A percentile compares a stretch with the other conserved stretches of the same genome.
These are phyloP conservation scores for Neonothopanus nambi DNA, from an alignment of 1,284 basidiomycete genomes.

Conservation along the genomic window DNA sequence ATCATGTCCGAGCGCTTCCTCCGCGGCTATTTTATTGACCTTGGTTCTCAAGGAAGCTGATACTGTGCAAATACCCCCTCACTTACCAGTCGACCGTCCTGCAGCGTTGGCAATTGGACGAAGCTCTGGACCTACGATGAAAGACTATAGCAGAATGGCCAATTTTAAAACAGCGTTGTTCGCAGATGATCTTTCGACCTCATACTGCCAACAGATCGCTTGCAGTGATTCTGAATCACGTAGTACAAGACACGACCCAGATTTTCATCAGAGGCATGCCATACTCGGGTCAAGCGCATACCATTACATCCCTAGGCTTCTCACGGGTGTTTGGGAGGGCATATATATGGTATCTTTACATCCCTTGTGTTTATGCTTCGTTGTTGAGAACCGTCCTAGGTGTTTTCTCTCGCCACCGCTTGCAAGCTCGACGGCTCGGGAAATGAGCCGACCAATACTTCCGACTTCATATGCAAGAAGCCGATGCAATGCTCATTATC, in stretches of 20 bases:
- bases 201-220: constrained; percentile 20
- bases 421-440: neutral
- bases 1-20: constrained; percentile 35
- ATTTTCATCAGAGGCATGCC: constrained; percentile 34
- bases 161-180: constrained; percentile 43
- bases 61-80: constrained; percentile 43
- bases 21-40: constrained; percentile 48
- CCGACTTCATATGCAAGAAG: constrained; percentile 36
- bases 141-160: constrained; percentile 44
- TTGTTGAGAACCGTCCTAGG: constrained; percentile 1
- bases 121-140: constrained; percentile 45
- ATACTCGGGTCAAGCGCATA: constrained; percentile 16
- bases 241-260: constrained; percentile 39
- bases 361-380: neutral
- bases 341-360: constrained; percentile 45
- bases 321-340: constrained; percentile 60
- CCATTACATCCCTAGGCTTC: constrained; percentile 39
- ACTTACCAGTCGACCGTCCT: constrained; percentile 48
- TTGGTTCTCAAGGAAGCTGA: constrained; percentile 49
- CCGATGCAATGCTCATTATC: constrained; percentile 45
- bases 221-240: constrained; percentile 20
- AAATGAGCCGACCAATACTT: constrained; percentile 5
- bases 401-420: neutral
- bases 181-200: constrained; percentile 35
- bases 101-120: constrained; percentile 32